Evolutionary conservation across 2,329 filamentous ascomycete species (phyloP), one percentile per base, ranked within the genome.

Genomic region (Cryphonectria parasitica): DNA sequence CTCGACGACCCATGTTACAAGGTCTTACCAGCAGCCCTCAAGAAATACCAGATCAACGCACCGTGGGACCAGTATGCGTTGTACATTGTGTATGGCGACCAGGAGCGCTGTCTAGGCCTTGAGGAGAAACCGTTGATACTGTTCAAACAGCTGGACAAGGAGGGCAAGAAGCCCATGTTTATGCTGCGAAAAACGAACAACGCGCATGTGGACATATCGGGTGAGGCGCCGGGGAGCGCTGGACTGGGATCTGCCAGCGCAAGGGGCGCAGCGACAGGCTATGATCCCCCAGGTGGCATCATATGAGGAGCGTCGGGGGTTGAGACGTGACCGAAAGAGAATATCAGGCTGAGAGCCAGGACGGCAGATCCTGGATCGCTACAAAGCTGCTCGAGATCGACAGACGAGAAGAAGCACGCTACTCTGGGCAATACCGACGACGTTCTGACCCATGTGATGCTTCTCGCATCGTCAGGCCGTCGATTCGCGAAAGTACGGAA

Each of bases 1-100:
- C 97, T 98, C 88, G 96, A 99, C 75, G 96, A 99, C 78, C 96
- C 96, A 2, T 99, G 96, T 83, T 92, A 97, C 84, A 98, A 98
- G 80, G 96, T 99, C 39, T 86, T 99, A 1, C 96, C 96, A 1
- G 96, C 97, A 22, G 96, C 96, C 2, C 87, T 99, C 25, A 97
- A 97, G 79, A 97, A 98, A 80, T 99, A 99, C 83, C 96, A 98
- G 78, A 99, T 99, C 83, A 95, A 97, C 75, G 95, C 95, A 31
- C 95, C 97, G 66, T 98, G 95, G 92, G 93, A 97, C 75, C 94
- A 98, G 78, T 99, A 99, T 79, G 95, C 96, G 0, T 84, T 99
- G 43, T 99, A 98, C 79, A 99, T 99, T 79, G 96, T 99, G 4
- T 97, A 98, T 76, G 96, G 96, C n/a, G 95, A 98, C 77, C 94